Evolutionary conservation across 176 grass and related monocot genomes (phyloP).

Genomic region (Ananas comosus): DNA sequence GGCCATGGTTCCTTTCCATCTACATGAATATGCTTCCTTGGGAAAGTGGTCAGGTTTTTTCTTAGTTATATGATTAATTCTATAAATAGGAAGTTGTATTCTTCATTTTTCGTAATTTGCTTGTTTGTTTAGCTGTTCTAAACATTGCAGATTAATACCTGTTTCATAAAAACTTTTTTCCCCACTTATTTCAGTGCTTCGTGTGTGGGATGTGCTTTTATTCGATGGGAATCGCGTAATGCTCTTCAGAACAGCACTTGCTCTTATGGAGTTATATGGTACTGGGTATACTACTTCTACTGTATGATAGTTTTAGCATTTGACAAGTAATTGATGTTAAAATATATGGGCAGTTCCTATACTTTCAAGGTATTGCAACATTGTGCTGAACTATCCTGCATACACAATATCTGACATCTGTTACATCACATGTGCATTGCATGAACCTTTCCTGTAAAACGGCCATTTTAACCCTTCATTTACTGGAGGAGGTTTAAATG

Average conservation of each 20-base stretch:
- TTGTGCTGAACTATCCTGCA: too few relatives aligned
- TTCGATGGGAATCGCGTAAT: conserved; percentile 90
- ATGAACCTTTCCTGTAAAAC: not conserved
- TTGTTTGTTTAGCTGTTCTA: conserved; percentile 16
- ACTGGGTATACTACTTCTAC: conserved; percentile 20
- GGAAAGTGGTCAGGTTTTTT: conserved; percentile 88
- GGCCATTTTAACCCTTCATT: too few relatives aligned
- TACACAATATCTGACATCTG: not conserved
- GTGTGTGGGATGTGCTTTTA: conserved; percentile 95
- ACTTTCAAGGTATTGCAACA: too few relatives aligned
- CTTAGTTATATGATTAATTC: conserved; percentile 16
- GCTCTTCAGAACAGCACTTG: conserved; percentile 84
- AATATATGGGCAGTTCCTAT: too few relatives aligned
- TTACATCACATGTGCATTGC: not conserved
- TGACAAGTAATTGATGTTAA: too few relatives aligned
- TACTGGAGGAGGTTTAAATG: too few relatives aligned
- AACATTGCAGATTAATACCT: not conserved
- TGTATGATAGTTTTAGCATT: too few relatives aligned
- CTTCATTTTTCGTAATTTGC: conserved; percentile 8
- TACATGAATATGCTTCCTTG: conserved; percentile 99
- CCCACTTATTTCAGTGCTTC: conserved; percentile 73
- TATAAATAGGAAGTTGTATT: not conserved
- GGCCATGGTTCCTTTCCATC: conserved; percentile 99
- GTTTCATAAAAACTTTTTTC: conserved; percentile 1
- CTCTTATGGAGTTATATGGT: conserved; percentile 98